Percentiles rank a stretch among this genome's conserved stretches.
phyloP scores from a whole-genome alignment of 192 early-diverging fungal genomes.

The Thamnidium elegans region DNA sequence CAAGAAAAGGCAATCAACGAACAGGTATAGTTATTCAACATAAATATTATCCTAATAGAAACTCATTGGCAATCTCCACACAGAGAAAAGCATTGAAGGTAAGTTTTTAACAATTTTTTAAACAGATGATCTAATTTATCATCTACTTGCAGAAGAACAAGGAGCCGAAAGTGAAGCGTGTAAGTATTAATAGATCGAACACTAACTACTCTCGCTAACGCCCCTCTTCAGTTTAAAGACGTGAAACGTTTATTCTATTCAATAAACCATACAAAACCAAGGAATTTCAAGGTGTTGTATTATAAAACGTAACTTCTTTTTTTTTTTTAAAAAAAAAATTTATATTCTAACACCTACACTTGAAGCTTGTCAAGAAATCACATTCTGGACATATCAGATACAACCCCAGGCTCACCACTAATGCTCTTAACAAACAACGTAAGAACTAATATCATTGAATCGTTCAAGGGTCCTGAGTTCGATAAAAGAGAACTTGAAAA shows the following conservation, averaged over 20 bases:
- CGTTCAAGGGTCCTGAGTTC: constrained; percentile 13
- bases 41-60: not conserved
- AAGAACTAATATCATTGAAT: constrained; percentile 10
- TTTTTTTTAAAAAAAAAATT: constrained; percentile 6
- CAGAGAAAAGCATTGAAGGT: constrained; percentile 8
- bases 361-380: constrained; percentile 18
- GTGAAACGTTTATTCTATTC: constrained; percentile 10
- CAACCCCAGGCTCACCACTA: constrained; percentile 1
- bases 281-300: not conserved
- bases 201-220: constrained; percentile 8
- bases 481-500: not conserved
- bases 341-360: constrained; percentile 12
- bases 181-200: constrained; percentile 6
- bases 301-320: constrained; percentile 11
- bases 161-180: not conserved
- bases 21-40: constrained; percentile 8
- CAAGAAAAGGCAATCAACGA: not conserved
- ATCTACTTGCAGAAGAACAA: constrained; percentile 5
- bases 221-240: constrained; percentile 3
- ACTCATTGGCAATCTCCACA: not conserved
- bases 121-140: constrained; percentile 9
- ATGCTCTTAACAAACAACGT: not conserved
- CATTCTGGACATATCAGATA: constrained; percentile 13
- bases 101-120: constrained; percentile 10
- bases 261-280: constrained; percentile 4